Evolutionary conservation across 306 rosid genomes (phyloP).

Genomic region (Acacia crassicarpa): DNA sequence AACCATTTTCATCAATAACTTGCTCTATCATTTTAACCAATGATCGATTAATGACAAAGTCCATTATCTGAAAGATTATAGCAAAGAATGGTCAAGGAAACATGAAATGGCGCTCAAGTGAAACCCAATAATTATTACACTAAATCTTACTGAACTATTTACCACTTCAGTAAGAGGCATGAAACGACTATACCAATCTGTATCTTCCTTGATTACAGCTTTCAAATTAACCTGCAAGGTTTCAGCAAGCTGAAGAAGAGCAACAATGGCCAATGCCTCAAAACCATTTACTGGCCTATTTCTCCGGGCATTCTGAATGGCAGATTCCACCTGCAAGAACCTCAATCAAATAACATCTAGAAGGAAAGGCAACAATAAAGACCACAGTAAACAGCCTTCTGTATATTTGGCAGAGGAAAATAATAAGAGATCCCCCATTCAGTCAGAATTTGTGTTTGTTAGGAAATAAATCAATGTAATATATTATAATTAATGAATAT

Average conservation of each 20-base stretch:
- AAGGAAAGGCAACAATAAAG: slow-evolving; percentile 16
- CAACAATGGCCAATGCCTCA: slow-evolving; percentile 66
- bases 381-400: background rate
- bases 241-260: slow-evolving; percentile 71
- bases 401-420: background rate
- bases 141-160: slow-evolving; percentile 34
- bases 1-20: slow-evolving; percentile 83
- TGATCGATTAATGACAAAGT: slow-evolving; percentile 62
- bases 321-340: slow-evolving; percentile 74
- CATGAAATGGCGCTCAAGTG: slow-evolving; percentile 20
- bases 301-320: slow-evolving; percentile 65
- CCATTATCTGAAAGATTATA: slow-evolving; percentile 67
- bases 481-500: no score
- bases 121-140: slow-evolving; percentile 8
- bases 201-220: slow-evolving; percentile 67
- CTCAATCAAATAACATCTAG: slow-evolving; percentile 35
- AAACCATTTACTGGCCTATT: slow-evolving; percentile 51
- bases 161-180: slow-evolving; percentile 93
- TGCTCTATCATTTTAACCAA: slow-evolving; percentile 67
- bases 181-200: slow-evolving; percentile 73
- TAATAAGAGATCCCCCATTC: background rate
- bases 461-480: no score
- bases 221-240: slow-evolving; percentile 65
- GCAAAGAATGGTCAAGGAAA: slow-evolving; percentile 15
- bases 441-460: background rate